Base-by-base conservation (phyloP, 2,329 filamentous ascomycete species). In the Nannizziopsis barbatae region DNA sequence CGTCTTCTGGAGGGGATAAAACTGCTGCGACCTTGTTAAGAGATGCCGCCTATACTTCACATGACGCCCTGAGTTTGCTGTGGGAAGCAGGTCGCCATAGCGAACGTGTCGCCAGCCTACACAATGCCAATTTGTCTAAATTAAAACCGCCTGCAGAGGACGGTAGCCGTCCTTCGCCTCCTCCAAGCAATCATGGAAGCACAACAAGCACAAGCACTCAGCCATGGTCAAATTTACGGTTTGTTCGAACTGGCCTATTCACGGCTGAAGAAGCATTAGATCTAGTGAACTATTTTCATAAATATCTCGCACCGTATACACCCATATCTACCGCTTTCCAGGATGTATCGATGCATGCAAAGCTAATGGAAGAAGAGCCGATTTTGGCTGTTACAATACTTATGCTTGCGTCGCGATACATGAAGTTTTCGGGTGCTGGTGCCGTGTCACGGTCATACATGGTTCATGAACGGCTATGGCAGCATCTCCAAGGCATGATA, bases 201-300 rank as follows among this genome's bases (percentile, higher is more conserved):
- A 43, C 32, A 3, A 17, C 39, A 9, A 51, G 50, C 27, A 75
- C 81, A 39, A 85, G 85, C 0, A 67, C 92, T 49, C 79, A 78
- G 57, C 81, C 85, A 9, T 95, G 88, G 88, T 77, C 80, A 1
- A 75, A 84, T 53, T 89, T 93, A 63, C 80, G 86, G 36, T 94
- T 94, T 62, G 88, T 95, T 14, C 79, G 86, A 45, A 86, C 86
- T 12, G 88, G 88, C 5, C 94, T 87, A 86, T 89, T 95, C 63
- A 92, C 86, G 0, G 83, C 86, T 1, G 79, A 82, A 52, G 88
- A 95, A 65, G 88, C 85, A 17, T 84, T 94, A 58, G 80, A 81
- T 42, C 93, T 94, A 58, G 84, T 95, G 52, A 81, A 88, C 60
- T 94, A 94, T 67, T 94, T 94, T 67, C 94, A 93, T 68, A 78